A percentile compares a stretch with the other conserved stretches of the same genome.
phyloP scores from a whole-genome alignment of 2,329 filamentous ascomycete species.

The Xylariaceae sp. region DNA sequence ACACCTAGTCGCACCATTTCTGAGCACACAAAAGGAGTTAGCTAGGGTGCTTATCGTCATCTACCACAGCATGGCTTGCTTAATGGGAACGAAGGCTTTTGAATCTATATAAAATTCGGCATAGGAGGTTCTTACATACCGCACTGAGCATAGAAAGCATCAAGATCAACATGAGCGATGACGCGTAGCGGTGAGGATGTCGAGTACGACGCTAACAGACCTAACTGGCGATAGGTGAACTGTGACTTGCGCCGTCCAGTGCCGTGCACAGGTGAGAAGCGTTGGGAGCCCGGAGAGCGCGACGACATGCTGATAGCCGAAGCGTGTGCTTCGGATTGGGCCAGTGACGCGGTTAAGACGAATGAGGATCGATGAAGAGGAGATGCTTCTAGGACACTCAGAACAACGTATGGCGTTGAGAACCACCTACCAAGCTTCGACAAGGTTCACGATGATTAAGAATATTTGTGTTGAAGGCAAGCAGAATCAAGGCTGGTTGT shows the following conservation, averaged over 20 bases:
- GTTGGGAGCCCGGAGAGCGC: conserved; percentile 30
- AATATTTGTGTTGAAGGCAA: neutral
- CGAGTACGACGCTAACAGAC: conserved; percentile 67
- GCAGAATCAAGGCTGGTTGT: neutral
- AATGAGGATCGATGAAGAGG: neutral
- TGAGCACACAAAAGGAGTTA: conserved; percentile 4
- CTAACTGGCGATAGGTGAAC: conserved; percentile 82
- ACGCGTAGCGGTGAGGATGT: conserved; percentile 76
- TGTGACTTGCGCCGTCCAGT: conserved; percentile 50
- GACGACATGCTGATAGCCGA: conserved; percentile 29
- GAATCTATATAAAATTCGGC: too few species aligned
- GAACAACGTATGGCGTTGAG: conserved; percentile 5
- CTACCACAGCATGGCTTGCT: neutral
- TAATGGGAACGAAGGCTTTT: too few species aligned
- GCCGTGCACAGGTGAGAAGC: conserved; percentile 36
- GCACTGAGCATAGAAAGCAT: conserved; percentile 97
- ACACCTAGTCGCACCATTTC: conserved; percentile 79
- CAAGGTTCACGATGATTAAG: conserved; percentile 4
- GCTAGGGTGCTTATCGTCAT: neutral
- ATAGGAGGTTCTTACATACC: conserved; percentile 34
- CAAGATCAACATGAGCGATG: conserved; percentile 87
- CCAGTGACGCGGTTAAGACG: conserved; percentile 6
- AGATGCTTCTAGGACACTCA: conserved; percentile 3
- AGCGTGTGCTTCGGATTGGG: conserved; percentile 14
- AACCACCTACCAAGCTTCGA: neutral